Base-by-base conservation (phyloP, 345 rosid species). In the Acer yangbiense region DNA sequence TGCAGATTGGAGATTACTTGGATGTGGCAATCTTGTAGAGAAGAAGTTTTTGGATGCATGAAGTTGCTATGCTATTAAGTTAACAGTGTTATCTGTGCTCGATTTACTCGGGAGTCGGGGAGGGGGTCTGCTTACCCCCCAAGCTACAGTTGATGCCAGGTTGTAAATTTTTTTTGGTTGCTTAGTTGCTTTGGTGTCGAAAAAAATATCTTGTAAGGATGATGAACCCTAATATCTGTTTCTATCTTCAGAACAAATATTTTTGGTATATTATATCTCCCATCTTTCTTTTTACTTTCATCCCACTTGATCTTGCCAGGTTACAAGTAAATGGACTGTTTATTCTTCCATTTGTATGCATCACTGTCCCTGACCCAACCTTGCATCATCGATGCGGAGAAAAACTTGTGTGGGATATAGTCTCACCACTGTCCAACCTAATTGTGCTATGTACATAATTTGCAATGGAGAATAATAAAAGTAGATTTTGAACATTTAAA, bases 1-100 rank as follows among this genome's bases (percentile, higher is more conserved):
- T 81, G 77, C 86, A 92, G 99, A 92, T 93, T 67, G 98, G 98
- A 70, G 98, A 95, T 83, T 92, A 92, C 87, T 88, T 95, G 88
- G 99, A 95, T 52, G 98, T 93, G 82, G 96, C 99, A 18, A 89
- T 91, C 79, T 70, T 84, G 77, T 88, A 82, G 76, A 80, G 78
- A 21, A 32, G 78, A 75, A 23, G 69, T 20, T 48, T 27, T 32
- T 18, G 25, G 9, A 63, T 46, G 75, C 60, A 44, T 63, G 48
- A 10, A 73, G 57, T 9, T 13, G 35, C 7, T 7, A 58, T 63
- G 69, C 2, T 0, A 25, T 27, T 4, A 41, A 6, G 67, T 74
- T 63, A 54, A 16, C 5, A 17, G 20, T 25, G 41, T 27, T 44
- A 64, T 74, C 77, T 27, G 27, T 74, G 57, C 27, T 39, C 10